These are phyloP conservation scores for Podaxis pistillaris DNA, from an alignment of 768 basidiomycete genomes.

Conservation along the genomic window DNA sequence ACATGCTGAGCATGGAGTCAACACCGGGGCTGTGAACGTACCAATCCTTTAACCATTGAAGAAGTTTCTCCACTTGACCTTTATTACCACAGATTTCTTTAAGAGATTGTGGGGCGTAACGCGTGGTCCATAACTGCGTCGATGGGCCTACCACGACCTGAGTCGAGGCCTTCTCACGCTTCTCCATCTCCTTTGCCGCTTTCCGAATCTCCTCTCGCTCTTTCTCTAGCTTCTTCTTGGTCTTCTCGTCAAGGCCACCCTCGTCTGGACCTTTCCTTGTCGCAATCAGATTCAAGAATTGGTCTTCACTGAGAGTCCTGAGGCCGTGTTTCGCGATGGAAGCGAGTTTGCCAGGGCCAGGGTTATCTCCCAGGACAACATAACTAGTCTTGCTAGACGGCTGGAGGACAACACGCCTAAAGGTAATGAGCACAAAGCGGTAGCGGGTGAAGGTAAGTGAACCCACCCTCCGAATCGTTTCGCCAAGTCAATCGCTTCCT, in stretches of 20 bases:
- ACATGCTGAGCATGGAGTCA: background rate
- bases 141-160: slow-evolving; percentile 40
- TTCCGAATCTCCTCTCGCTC: slow-evolving; percentile 74
- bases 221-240: slow-evolving; percentile 75
- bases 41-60: slow-evolving; percentile 88
- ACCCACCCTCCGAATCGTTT: slow-evolving; percentile 92
- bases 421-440: background rate
- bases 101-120: slow-evolving; percentile 85
- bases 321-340: slow-evolving; percentile 82
- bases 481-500: slow-evolving; percentile 83
- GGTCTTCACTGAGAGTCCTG: slow-evolving; percentile 80
- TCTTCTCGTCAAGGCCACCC: slow-evolving; percentile 70
- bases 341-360: slow-evolving; percentile 85
- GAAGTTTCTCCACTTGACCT: slow-evolving; percentile 82
- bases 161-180: slow-evolving; percentile 57
- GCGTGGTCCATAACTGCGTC: slow-evolving; percentile 89
- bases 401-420: slow-evolving; percentile 79
- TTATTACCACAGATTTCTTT: slow-evolving; percentile 98
- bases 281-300: slow-evolving; percentile 79
- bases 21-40: slow-evolving; percentile 31
- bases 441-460: background rate
- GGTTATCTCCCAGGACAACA: slow-evolving; percentile 85
- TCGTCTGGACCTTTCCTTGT: slow-evolving; percentile 57
- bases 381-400: slow-evolving; percentile 90
- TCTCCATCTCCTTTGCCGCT: slow-evolving; percentile 78